A percentile compares a stretch with the other conserved stretches of the same genome.
phyloP scores from a whole-genome alignment of 2,329 filamentous ascomycete species.

The Helotiales sp. region DNA sequence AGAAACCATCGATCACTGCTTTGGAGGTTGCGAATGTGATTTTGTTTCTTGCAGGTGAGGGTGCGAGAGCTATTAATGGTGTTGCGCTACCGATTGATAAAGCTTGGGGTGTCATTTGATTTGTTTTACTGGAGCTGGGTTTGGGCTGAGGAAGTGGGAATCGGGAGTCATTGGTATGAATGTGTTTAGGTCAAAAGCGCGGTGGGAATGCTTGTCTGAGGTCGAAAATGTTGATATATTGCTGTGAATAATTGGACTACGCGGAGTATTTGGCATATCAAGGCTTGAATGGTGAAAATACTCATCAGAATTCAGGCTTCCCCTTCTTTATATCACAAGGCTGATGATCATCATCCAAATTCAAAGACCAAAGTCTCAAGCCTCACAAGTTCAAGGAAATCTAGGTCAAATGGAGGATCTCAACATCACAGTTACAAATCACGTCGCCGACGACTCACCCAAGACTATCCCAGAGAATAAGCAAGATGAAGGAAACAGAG shows the following conservation, averaged over 20 bases:
- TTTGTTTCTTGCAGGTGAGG: constrained; percentile 38
- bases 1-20: constrained; percentile 29
- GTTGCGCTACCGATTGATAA: constrained; percentile 39
- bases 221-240: too few species aligned
- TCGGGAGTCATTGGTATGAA: neutral
- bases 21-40: constrained; percentile 40
- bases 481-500: neutral
- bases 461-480: neutral
- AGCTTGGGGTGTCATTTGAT: constrained; percentile 38
- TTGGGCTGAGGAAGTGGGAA: neutral
- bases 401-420: too few species aligned
- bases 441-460: neutral
- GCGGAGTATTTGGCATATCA: too few species aligned
- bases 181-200: neutral
- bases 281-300: too few species aligned
- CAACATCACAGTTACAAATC: neutral
- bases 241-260: too few species aligned
- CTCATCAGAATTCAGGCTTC: too few species aligned
- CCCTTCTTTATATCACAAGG: too few species aligned
- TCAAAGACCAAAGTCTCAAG: too few species aligned
- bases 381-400: too few species aligned
- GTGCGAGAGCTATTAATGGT: constrained; percentile 38
- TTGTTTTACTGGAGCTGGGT: neutral
- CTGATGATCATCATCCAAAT: too few species aligned
- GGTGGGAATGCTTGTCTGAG: too few species aligned